Evolutionary conservation across 805 yeast genomes (phyloP).

Genomic region (Clavispora carvajalis): DNA sequence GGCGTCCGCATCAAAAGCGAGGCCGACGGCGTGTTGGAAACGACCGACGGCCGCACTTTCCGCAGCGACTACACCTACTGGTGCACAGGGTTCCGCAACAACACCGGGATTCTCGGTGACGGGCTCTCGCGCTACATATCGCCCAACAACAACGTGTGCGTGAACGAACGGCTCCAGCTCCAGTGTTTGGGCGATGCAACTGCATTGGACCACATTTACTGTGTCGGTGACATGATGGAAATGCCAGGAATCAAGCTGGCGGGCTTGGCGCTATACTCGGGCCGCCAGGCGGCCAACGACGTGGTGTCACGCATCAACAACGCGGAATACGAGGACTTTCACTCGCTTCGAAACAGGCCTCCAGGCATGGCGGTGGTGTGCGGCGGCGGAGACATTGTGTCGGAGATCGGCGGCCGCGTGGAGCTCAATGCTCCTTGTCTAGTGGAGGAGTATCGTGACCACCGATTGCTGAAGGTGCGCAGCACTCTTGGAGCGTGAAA

Average conservation of each 20-base stretch:
- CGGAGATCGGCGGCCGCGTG: constrained; percentile 31
- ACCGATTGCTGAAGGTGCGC: constrained; percentile 36
- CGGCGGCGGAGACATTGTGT: constrained; percentile 33
- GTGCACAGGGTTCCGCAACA: constrained; percentile 32
- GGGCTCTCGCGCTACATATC: constrained; percentile 23
- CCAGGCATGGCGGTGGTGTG: constrained; percentile 39
- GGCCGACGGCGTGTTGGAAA: constrained; percentile 20
- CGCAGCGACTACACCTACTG: constrained; percentile 29
- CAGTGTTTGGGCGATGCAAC: constrained; percentile 12
- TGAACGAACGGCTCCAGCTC: constrained; percentile 35
- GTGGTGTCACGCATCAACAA: constrained; percentile 25
- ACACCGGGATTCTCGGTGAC: constrained; percentile 22
- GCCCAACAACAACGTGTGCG: constrained; percentile 22
- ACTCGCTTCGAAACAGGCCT: constrained; percentile 28
- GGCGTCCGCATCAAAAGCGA: constrained; percentile 25
- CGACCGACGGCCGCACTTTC: constrained; percentile 24
- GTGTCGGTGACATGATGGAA: constrained; percentile 36
- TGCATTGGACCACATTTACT: constrained; percentile 24
- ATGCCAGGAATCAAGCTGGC: constrained; percentile 38
- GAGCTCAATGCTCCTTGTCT: constrained; percentile 29
- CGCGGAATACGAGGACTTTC: constrained; percentile 26
- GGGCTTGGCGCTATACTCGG: constrained; percentile 43
- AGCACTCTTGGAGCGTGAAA: constrained; percentile 27
- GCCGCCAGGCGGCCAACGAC: constrained; percentile 36
- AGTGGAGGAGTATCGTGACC: constrained; percentile 36